Percentiles rank a stretch among this genome's conserved stretches.
Evolutionary conservation across 163 green algal genomes (phyloP).

Genomic region (Scenedesmus sp.): DNA sequence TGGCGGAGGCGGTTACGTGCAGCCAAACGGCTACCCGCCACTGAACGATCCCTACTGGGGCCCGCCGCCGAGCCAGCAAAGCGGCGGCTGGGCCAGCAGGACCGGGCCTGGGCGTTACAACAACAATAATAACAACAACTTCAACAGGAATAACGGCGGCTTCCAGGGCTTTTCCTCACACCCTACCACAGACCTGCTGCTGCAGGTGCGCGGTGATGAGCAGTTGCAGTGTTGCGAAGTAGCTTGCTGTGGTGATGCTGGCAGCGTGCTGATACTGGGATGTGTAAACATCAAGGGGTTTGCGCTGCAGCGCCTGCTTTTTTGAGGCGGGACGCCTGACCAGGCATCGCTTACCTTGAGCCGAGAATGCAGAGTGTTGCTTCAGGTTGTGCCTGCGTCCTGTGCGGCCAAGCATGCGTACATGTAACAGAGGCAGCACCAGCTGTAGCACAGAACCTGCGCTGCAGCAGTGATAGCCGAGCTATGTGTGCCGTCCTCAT

Average conservation of each 20-base stretch:
- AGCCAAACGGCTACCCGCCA: background rate
- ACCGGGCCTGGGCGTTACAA: background rate
- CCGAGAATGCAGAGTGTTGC: too few relatives aligned
- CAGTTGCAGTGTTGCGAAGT: background rate
- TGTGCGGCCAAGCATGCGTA: too few relatives aligned
- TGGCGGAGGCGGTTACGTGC: slow-evolving; percentile 17
- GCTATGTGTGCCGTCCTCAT: too few relatives aligned
- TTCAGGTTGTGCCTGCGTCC: too few relatives aligned
- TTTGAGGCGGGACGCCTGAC: too few relatives aligned
- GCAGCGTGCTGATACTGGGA: too few relatives aligned
- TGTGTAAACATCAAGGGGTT: too few relatives aligned
- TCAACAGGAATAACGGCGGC: background rate
- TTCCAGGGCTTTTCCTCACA: slow-evolving; percentile 31
- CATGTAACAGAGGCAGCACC: too few relatives aligned
- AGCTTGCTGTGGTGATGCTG: background rate
- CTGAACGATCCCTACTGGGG: background rate
- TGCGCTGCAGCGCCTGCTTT: too few relatives aligned
- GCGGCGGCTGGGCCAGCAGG: slow-evolving; percentile 5
- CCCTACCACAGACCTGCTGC: background rate
- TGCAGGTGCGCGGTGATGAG: background rate
- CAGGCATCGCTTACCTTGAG: too few relatives aligned
- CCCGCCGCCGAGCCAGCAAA: background rate
- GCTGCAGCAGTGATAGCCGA: too few relatives aligned
- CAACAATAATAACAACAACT: background rate
- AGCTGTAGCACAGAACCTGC: too few relatives aligned